Base-by-base conservation (phyloP, 805 yeast species). In the Yarrowia keelungensis region DNA sequence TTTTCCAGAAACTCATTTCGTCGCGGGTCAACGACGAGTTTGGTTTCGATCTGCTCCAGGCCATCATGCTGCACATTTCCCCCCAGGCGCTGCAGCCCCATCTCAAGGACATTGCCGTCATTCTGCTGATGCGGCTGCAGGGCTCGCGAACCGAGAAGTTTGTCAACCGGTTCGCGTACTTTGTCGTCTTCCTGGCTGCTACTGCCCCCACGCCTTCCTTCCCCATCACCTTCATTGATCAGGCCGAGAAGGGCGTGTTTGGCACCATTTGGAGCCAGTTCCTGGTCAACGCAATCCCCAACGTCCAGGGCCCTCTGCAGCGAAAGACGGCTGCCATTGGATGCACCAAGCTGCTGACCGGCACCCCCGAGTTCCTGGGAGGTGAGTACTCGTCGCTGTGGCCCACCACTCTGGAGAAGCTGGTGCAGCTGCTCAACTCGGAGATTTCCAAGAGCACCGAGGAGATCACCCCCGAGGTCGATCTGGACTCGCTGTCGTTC, bases 1-100 rank as follows among this genome's bases (percentile, higher is more conserved):
- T 95, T n/a, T 96, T 91, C 82, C 99, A 96, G 80, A 92, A 93
- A 77, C 81, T 95, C 72, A 86, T 95, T 65, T 87, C 97, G 0
- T 91, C 98, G 0, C 90, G 89, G 72, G 84, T 87, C 15, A 89
- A 92, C 74, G 98, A 95, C 74, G 79, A 79, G 46, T 84, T 86
- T 74, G 98, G 98, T 1, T 89, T 95, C 77, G 98, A 95, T 69
- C 80, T 95, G 51, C 79, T 95, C 54, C 93, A 90, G 75, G 80
- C 84, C 2, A 87, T 95, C 61, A 77, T 94, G 51, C 74, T 86
- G 51, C 78, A 83, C 69, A 79, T 92, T 54, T 87, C 91, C 7
- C 73, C 86, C 51, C 76, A 75, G 0, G 71, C 76, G 4, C 76
- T 93, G 59, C 77, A 83, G 50, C 84, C 83, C 10, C 91, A 82